Evolutionary conservation across 208 protist genomes (phyloP), one percentile per base, ranked within the genome.

Genomic region (Borovskyia barvae): DNA sequence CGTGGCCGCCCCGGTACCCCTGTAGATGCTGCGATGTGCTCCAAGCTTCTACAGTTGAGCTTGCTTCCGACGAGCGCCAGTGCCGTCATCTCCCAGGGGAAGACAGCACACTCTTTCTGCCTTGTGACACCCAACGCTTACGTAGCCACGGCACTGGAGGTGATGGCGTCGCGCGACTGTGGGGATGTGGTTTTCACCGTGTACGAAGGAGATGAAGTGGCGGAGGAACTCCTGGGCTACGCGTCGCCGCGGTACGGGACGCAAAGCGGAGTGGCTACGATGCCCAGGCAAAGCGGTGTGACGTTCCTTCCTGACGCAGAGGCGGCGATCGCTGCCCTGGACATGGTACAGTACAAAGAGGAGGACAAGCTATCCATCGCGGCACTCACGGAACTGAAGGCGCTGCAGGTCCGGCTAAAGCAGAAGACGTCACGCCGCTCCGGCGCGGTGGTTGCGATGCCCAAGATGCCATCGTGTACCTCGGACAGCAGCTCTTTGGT

Each of bases 1-100:
- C 52, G 69, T 30, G 71, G 65, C 24, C 77, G 85, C 48, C 49
- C 57, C 4, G 85, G 85, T 8, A 84, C 77, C 36, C 85, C 85
- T 14, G 69, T 92, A 0, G 85, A 92, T 41, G 77, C 80, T 17
- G 85, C 81, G n/a, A 70, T 92, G 17, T 92, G 85, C 60, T 85
- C 85, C 14, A 77, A 77, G 43, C 55, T 76, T 30, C 72, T 92
- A 29, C 60, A 74, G 22, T 28, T 85, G 12, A 48, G 71, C 19
- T 15, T 77, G 46, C 72, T 80, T 55, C 57, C 70, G 11, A 49
- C 15, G 11, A 39, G 37, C 17, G 37, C 22, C 43, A 55, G 46
- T 20, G 6, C 40, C 46, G 48, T 20, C 12, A 2, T 5, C 45
- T 14, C 42, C 8, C 33, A 17, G 20, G 43, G 22, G 19, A 29